These are phyloP conservation scores for Aristolochia californica DNA, from an alignment of 164 flowering plant genomes.

Conservation along the genomic window DNA sequence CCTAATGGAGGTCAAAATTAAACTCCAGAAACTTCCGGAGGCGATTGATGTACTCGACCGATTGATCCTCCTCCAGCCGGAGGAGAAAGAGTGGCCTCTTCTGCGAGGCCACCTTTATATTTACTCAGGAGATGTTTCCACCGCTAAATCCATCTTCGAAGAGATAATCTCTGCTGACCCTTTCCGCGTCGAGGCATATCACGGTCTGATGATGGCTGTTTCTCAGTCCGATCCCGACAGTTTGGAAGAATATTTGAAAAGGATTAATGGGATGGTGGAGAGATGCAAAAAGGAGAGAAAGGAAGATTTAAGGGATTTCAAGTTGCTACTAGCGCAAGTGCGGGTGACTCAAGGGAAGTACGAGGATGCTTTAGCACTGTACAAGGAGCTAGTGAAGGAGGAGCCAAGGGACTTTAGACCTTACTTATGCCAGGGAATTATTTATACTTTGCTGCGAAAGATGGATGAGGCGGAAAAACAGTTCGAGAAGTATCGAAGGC, in stretches of 20 bases:
- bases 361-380: constrained; percentile 63
- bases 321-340: constrained; percentile 67
- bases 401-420: constrained; percentile 93
- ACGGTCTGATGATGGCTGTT: constrained; percentile 55
- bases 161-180: constrained; percentile 54
- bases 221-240: constrained; percentile 27
- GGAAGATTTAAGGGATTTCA: constrained; percentile 58
- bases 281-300: constrained; percentile 52
- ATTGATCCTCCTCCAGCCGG: constrained; percentile 50
- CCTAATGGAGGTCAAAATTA: constrained; percentile 61
- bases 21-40: constrained; percentile 36
- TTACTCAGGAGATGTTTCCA: constrained; percentile 40
- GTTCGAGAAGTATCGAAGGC: constrained; percentile 59
- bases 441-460: constrained; percentile 64
- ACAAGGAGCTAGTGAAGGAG: constrained; percentile 68
- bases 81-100: constrained; percentile 56
- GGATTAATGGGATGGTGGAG: constrained; percentile 47
- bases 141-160: constrained; percentile 47
- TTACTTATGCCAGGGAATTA: constrained; percentile 77
- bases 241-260: constrained; percentile 33
- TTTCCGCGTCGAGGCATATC: constrained; percentile 64
- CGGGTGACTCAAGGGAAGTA: constrained; percentile 51
- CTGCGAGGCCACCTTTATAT: constrained; percentile 42
- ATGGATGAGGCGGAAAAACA: constrained; percentile 67
- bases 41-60: constrained; percentile 47